These are phyloP conservation scores for Yamadazyma kitorensis DNA, from an alignment of 805 yeast species.

Conservation along the genomic window DNA sequence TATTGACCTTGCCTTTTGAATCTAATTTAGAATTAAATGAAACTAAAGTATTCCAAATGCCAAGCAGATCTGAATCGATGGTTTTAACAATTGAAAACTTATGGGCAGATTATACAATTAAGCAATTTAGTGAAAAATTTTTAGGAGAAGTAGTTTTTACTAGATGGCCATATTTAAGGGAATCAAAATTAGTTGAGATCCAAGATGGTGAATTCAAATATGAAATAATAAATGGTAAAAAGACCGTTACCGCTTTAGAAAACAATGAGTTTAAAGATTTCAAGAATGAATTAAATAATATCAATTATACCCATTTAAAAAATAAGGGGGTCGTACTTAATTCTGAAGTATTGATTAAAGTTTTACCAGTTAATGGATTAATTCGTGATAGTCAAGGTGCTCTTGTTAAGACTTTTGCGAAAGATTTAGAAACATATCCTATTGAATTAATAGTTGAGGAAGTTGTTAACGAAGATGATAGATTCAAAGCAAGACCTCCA, in stretches of 20 bases:
- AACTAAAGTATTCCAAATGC: slow-evolving; percentile 77
- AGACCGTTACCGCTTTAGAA: slow-evolving; percentile 4
- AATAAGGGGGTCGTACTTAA: slow-evolving; percentile 64
- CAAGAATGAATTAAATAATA: slow-evolving; percentile 34
- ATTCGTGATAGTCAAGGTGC: slow-evolving; percentile 70
- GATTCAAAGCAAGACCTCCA: slow-evolving; percentile 73
- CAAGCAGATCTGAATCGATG: slow-evolving; percentile 80
- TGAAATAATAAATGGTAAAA: slow-evolving; percentile 23
- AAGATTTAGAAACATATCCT: slow-evolving; percentile 59
- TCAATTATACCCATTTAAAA: slow-evolving; percentile 43
- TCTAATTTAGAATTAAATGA: slow-evolving; percentile 56
- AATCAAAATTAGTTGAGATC: slow-evolving; percentile 67
- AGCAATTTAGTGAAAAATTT: slow-evolving; percentile 63
- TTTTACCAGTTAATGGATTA: slow-evolving; percentile 76
- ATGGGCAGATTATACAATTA: slow-evolving; percentile 53
- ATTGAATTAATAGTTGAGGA: slow-evolving; percentile 74
- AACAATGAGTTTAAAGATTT: slow-evolving; percentile 39
- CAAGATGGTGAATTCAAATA: slow-evolving; percentile 53
- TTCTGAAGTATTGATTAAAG: slow-evolving; percentile 58
- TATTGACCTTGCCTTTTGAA: slow-evolving; percentile 64
- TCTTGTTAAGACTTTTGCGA: slow-evolving; percentile 65
- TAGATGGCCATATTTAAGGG: slow-evolving; percentile 89
- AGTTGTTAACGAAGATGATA: slow-evolving; percentile 68
- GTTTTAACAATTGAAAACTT: slow-evolving; percentile 58
- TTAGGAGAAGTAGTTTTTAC: slow-evolving; percentile 65